phyloP scores from a whole-genome alignment of 2,329 filamentous ascomycete genomes.

The Fusarium tricinctum region DNA sequence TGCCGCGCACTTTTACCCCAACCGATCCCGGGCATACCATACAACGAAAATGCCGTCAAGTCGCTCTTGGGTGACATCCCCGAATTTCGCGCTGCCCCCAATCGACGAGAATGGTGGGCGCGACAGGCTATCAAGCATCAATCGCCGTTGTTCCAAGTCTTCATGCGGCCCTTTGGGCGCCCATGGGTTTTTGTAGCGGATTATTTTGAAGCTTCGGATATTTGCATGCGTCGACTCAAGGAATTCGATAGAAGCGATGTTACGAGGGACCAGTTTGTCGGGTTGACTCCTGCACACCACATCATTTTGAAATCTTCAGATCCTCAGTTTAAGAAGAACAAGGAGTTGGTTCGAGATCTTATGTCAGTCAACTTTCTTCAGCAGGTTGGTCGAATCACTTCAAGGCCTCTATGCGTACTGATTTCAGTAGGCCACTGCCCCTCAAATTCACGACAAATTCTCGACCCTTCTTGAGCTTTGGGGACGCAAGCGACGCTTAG shows the following conservation, averaged over 20 bases:
- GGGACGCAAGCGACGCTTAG: constrained; percentile 47
- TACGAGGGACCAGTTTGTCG: constrained; percentile 9
- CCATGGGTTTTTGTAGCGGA: constrained; percentile 38
- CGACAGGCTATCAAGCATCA: constrained; percentile 28
- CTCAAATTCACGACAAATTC: constrained; percentile 51
- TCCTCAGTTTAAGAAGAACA: constrained; percentile 40
- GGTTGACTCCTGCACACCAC: constrained; percentile 15
- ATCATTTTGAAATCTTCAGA: constrained; percentile 21
- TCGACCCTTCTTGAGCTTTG: constrained; percentile 52
- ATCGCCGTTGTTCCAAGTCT: constrained; percentile 31
- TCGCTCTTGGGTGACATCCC: constrained; percentile 33
- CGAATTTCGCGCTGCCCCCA: constrained; percentile 14
- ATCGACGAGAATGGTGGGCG: constrained; percentile 29
- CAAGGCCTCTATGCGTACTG: background rate
- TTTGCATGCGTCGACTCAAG: constrained; percentile 31
- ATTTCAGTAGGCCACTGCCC: constrained; percentile 48
- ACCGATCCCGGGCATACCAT: constrained; percentile 34
- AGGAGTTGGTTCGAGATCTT: constrained; percentile 38
- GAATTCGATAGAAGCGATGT: constrained; percentile 33
- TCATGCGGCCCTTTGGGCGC: constrained; percentile 26
- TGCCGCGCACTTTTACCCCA: constrained; percentile 22
- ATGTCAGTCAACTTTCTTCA: constrained; percentile 37
- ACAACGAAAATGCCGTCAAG: constrained; percentile 29
- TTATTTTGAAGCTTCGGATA: constrained; percentile 36
- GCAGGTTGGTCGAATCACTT: background rate